Evolutionary conservation across 2,329 filamentous ascomycete genomes (phyloP).

Genomic region (Diaporthe amygdali): DNA sequence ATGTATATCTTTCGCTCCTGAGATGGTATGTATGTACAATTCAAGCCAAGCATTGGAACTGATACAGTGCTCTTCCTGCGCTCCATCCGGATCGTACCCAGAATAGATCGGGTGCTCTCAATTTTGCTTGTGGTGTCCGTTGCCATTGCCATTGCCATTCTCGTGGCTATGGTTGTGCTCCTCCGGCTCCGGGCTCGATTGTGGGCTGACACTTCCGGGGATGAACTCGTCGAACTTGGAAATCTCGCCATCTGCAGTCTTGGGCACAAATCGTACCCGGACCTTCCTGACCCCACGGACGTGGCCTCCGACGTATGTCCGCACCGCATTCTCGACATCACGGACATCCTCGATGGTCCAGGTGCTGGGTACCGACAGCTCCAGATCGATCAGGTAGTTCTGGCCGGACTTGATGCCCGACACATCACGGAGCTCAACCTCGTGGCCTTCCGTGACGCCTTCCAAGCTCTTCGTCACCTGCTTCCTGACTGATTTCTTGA

Average conservation of each 20-base stretch:
- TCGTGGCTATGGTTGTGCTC: constrained; percentile 51
- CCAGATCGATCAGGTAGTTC: constrained; percentile 92
- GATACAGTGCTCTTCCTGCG: not conserved
- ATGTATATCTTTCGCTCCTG: constrained; percentile 16
- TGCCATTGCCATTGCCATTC: constrained; percentile 40
- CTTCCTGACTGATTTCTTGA: constrained; percentile 73
- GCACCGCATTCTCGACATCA: constrained; percentile 74
- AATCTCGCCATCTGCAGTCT: constrained; percentile 60
- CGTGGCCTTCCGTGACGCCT: constrained; percentile 56
- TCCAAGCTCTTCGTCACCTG: constrained; percentile 66
- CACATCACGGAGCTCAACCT: constrained; percentile 76
- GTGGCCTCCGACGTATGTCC: constrained; percentile 73
- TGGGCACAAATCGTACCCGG: constrained; percentile 81
- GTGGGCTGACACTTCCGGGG: constrained; percentile 62
- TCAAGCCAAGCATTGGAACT: not conserved
- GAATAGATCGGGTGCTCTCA: not conserved
- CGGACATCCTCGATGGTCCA: constrained; percentile 78
- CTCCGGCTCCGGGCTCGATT: constrained; percentile 66
- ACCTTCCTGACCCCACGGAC: constrained; percentile 86
- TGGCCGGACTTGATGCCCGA: constrained; percentile 95
- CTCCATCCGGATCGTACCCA: not conserved
- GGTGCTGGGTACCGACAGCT: constrained; percentile 76
- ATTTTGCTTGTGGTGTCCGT: constrained; percentile 27
- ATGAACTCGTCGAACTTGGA: constrained; percentile 81
- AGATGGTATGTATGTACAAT: constrained; percentile 9